Base-by-base conservation (phyloP, 306 rosid species). In the Vigna nakashimae region DNA sequence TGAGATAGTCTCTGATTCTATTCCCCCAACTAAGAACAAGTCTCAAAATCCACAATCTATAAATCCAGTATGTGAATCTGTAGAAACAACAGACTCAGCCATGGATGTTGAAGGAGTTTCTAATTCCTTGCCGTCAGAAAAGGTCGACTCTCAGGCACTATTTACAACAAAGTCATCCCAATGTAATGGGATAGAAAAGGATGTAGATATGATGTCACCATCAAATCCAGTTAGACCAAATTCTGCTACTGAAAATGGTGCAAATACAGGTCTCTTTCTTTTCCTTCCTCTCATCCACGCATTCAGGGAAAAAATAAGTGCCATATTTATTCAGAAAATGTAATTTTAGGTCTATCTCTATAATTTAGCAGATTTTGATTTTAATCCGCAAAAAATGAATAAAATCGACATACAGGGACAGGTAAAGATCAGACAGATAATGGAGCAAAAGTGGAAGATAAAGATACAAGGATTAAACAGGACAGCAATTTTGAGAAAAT, bases 401-500 rank as follows among this genome's bases (percentile, higher is more conserved):
- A 36, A 46, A 56, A 69, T 20, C 28, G 71, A 70, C 36, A 22
- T 79, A 50, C 75, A 63, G 79, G 85, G 57, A 26, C 88, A 91
- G 98, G 70, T 84, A 86, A 82, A 69, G 83, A 79, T 80, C 85
- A 53, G 45, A 75, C 72, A 46, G 85, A 86, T 79, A 86, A 87
- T 75, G 81, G 79, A 52, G 71, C 82, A 51, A 77, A 68, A 75
- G 79, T 68, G 76, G 87, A 84, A 55, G 82, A 57, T 11, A 75
- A 75, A 57, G 40, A 65, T 20, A 50, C n/a, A 4, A 83, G 71
- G 50, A 78, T 56, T 10, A 89, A 87, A 74, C 77, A 72, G 20
- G 85, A 76, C 12, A 59, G 53, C 79, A 90, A 86, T 81, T 71
- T 84, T 79, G 96, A 86, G 74, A 91, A 79, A 80, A 22, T 90